Base-by-base conservation (phyloP, 352 stramenopile genomes). In the Phytophthora lateralis region DNA sequence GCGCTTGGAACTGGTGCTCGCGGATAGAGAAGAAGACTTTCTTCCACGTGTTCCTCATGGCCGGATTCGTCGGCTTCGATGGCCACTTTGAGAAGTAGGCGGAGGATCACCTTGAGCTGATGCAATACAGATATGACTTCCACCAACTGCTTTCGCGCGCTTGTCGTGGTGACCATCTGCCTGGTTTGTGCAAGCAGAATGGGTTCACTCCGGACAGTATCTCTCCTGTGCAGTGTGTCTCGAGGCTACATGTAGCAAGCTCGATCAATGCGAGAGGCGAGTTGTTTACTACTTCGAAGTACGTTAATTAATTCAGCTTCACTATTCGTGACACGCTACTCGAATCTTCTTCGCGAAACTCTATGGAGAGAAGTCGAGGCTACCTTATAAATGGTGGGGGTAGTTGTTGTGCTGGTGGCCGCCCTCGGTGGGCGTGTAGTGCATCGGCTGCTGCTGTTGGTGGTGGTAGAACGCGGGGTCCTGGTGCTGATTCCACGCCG, bases 1-100 rank as follows among this genome's bases (percentile, higher is more conserved):
- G 75, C 21, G 86, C 89, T 4, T 98, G 93, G 93, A 98, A 98
- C 66, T 98, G 93, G 93, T 97, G 88, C 64, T 94, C 78, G 37
- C 80, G 87, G 53, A 84, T 98, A 43, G 82, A 89, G 45, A 97
- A 97, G 75, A 98, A 98, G 55, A 42, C 63, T 1, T 98, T 95
- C 60, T 95, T 97, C 63, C 85, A 94, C 60, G 85, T 95, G 4
- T 97, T 98, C 66, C 80, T 97, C 63, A 86, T 98, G 69, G 82
- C 85, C 7, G 92, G 92, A 10, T 97, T 97, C 67, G 84, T 96
- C 63, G 92, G 92, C 24, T 98, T 98, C 70, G 90, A 98, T 65
- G 92, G 92, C 27, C 87, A 96, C 55, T 98, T 95, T 77, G 90
- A 95, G 44, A 90, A 88, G 60, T 95, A 89, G 56, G 58, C 14